These are phyloP conservation scores for Cyberlindnera misumaiensis DNA, from an alignment of 805 yeast genomes.

Conservation along the genomic window DNA sequence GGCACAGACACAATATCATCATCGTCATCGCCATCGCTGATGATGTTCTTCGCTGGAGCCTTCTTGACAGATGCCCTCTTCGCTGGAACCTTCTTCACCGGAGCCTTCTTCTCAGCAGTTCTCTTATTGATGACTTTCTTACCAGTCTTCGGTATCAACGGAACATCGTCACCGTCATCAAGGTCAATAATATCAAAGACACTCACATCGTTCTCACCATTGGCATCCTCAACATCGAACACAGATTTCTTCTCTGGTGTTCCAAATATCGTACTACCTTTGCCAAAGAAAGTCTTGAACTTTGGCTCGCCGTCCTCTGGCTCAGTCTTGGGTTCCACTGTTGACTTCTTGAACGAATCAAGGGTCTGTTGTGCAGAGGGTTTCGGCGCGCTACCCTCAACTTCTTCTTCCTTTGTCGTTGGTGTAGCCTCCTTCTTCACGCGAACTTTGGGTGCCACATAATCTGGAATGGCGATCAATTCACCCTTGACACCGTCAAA, in stretches of 20 bases:
- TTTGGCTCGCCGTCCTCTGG: conserved; percentile 17
- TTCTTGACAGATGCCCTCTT: conserved; percentile 8
- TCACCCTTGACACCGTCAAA: conserved; percentile 14
- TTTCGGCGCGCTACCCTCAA: not conserved
- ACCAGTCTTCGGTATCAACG: conserved; percentile 1
- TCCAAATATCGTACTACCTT: conserved; percentile 10
- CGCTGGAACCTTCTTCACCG: no score
- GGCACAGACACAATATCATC: conserved; percentile 7
- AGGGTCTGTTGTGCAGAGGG: conserved; percentile 1
- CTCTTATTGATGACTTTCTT: conserved; percentile 12
- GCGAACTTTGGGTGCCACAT: conserved; percentile 16
- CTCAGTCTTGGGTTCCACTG: conserved; percentile 5
- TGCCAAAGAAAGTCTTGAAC: conserved; percentile 32
- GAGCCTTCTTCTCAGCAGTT: conserved; percentile 3
- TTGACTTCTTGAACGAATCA: conserved; percentile 2
- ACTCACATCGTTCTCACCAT: not conserved
- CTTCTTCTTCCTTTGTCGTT: conserved; percentile 4
- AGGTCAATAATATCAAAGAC: conserved; percentile 1
- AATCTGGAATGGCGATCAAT: conserved; percentile 22
- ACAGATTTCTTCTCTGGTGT: conserved; percentile 3
- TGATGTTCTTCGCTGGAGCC: conserved; percentile 6
- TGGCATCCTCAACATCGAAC: conserved; percentile 7
- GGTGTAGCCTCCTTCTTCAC: conserved; percentile 17
- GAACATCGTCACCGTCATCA: conserved; percentile 4
- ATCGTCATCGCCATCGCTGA: conserved; percentile 13